These are phyloP conservation scores for Paecilomyces sp. DNA, from an alignment of 2,329 filamentous ascomycete genomes.

Conservation along the genomic window DNA sequence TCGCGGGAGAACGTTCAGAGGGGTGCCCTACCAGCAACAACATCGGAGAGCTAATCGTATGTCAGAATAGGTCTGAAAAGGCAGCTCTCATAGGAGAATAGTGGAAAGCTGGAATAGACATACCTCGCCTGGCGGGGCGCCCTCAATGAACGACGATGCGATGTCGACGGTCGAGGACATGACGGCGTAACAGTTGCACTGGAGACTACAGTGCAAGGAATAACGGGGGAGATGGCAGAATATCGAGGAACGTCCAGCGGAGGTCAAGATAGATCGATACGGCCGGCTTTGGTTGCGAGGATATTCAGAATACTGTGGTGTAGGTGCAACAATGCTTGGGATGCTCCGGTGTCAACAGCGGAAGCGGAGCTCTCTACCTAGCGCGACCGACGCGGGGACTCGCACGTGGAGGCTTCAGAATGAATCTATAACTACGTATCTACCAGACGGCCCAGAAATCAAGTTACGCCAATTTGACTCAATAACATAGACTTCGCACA, in stretches of 20 bases:
- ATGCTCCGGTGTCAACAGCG: constrained; percentile 12
- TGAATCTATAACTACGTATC: not conserved
- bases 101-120: constrained; percentile 1
- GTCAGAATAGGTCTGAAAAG: not conserved
- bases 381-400: constrained; percentile 13
- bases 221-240: not conserved
- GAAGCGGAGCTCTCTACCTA: constrained; percentile 7
- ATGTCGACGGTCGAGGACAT: constrained; percentile 50
- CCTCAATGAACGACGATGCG: constrained; percentile 81
- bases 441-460: not conserved
- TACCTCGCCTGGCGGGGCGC: constrained; percentile 95
- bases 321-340: not conserved
- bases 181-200: not conserved
- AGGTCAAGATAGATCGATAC: not conserved
- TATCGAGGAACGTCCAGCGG: not conserved
- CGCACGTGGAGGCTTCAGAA: constrained; percentile 8
- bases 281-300: not conserved
- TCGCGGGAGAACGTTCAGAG: not conserved
- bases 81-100: constrained; percentile 1
- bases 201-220: constrained; percentile 3
- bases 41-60: constrained; percentile 62
- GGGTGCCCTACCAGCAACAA: constrained; percentile 63
- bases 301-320: not conserved
- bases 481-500: not conserved
- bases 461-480: not conserved